Base-by-base conservation (phyloP, 306 rosid species). In the Pterocarpus macrocarpus region DNA sequence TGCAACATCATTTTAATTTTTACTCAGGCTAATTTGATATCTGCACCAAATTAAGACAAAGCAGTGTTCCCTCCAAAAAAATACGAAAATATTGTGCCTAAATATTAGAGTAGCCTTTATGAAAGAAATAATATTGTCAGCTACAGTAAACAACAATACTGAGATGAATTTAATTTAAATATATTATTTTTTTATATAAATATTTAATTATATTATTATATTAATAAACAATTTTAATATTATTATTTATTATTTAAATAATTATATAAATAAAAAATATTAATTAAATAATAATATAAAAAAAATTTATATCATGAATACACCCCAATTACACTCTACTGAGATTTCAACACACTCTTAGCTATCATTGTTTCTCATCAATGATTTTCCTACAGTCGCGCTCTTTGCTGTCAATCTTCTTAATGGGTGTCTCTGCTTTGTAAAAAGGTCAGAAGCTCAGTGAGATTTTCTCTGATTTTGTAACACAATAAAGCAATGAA, bases 391-490 rank as follows among this genome's bases (percentile, higher is more conserved):
- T 43, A 8, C 49, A 1, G 28, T 58, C 15, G 30, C 7, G 13
- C 16, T 10, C 65, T 59, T 59, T 4, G n/a, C 17, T 33, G 17
- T 62, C 43, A 32, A 43, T 33, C 6, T 35, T 34, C 17, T 64
- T 34, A 33, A 64, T 36, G 39, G 5, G 30, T 8, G 3, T 53
- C 43, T 39, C 43, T 34, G 58, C 75, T 41, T 50, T n/a, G 47
- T 45, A 14, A 56, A 73, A 36, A 56, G 11, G 52, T 10, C 10
- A 17, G 2, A 41, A 13, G 36, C 28, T 75, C 61, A 61, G 79
- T 75, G 79, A 75, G 79, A 75, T 75, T 75, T 61, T 61, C 59
- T 32, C 80, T 61, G 80, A 61, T 74, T 59, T 49, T 74, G 79
- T 28, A 58, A 28, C 39, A 41, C 69, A 3, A 10, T 12, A 74